Base-by-base conservation (phyloP, 2,329 filamentous ascomycete genomes). In the Capronia coronata region DNA sequence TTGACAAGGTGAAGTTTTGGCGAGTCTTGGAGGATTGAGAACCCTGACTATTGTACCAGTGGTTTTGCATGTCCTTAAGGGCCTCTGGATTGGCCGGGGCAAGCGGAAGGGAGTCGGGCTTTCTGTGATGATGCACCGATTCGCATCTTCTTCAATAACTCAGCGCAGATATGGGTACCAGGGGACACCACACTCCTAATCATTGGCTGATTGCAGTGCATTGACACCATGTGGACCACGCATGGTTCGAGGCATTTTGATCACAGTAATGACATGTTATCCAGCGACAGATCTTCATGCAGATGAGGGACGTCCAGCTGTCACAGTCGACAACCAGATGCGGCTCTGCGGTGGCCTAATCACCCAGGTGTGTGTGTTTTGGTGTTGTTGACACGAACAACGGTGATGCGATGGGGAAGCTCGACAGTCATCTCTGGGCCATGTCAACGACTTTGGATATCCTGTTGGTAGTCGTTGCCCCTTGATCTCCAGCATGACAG, bases 51-150 rank as follows among this genome's bases (percentile, higher is more conserved):
- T 25, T 13, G 10, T 25, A 8, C n/a, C 4, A 41, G 13, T 48
- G 19, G 11, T 16, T 22, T 4, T 22, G 7, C 16, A 23, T n/a
- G 7, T 19, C 14, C 39, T 19, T 21, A 8, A 21, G 10, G 27
- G 38, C n/a, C 34, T 30, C 38, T 48, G 40, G 43, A 29, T 52
- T 45, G 42, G 40, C 29, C 27, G 39, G 38, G 49, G 49, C 41
- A 32, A n/a, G 22, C 40, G 49, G 49, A 45, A 38, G 1, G 21
- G 19, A 9, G 18, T 11, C 34, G 16, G 19, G 6, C 14, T 19
- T 16, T 37, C 34, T 9, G 6, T 19, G 5, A 5, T 18, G 4
- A 37, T 18, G 5, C 34, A 7, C 34, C n/a, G 29, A 7, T 32
- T 37, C 34, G 7, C 5, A 13, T 37, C 34, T 13, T 34, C 18